Conservation (phyloP, 2,329 filamentous ascomycete genomes). For the Penicillium rolfsii region DNA sequence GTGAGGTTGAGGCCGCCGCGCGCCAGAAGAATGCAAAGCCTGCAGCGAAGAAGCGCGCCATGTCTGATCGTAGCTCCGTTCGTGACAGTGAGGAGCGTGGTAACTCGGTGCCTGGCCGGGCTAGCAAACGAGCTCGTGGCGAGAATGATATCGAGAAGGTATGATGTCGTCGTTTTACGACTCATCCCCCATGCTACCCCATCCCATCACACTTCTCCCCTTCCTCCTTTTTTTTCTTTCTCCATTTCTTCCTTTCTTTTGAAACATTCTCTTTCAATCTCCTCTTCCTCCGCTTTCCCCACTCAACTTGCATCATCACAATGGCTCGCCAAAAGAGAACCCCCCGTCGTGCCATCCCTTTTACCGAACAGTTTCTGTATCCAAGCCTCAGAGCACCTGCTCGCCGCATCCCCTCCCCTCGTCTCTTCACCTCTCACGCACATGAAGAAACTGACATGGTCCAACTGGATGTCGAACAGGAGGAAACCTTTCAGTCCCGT, state of each 20-base stretch:
- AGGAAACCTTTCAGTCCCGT: conserved; percentile 81
- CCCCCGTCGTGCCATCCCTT: background rate
- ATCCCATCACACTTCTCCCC: background rate
- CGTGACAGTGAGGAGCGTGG: conserved; percentile 52
- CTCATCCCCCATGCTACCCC: background rate
- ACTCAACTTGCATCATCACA: background rate
- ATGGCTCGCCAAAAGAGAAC: background rate
- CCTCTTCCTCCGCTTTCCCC: background rate
- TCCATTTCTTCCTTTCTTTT: background rate
- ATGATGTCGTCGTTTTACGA: conserved; percentile 21
- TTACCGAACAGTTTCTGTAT: background rate
- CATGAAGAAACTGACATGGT: background rate
- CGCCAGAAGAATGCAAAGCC: conserved; percentile 40
- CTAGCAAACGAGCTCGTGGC: conserved; percentile 49
- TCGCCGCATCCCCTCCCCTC: background rate
- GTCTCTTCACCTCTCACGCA: background rate
- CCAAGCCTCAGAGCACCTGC: background rate
- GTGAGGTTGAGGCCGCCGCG: conserved; percentile 44
- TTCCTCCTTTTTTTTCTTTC: conserved; percentile 1
- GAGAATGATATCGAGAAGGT: conserved; percentile 55
- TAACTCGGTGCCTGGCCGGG: conserved; percentile 48
- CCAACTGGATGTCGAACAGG: conserved; percentile 56
- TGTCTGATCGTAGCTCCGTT: conserved; percentile 48
- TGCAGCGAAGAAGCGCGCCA: conserved; percentile 45
- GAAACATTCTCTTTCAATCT: background rate